Base-by-base conservation (phyloP, 2,329 filamentous ascomycete species). In the Fusarium beomiforme region DNA sequence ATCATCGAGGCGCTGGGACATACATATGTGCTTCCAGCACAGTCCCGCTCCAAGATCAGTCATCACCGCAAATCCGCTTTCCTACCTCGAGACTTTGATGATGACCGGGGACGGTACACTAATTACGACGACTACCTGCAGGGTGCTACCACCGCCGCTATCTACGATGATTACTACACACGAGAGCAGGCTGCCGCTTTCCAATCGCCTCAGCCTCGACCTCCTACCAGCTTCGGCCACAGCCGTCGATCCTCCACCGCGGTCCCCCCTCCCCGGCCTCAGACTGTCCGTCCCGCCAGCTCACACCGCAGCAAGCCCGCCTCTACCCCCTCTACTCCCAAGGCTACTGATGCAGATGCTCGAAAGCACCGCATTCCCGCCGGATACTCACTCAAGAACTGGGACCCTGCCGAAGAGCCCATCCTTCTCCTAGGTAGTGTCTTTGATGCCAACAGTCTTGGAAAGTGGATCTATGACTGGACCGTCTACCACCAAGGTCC, bases 401-500 rank as follows among this genome's bases (percentile, higher is more conserved):
- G 96, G 96, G 96, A 99, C 80, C 95, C 95, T 1, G 91, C 90
- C 31, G 95, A 98, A 85, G 91, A 94, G 75, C 96, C 96, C 55
- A 98, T 99, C 79, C 91, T 98, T 79, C 89, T 99, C 29, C 88
- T 98, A 24, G 96, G 96, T 54, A 97, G 93, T 79, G 96, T 98
- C 61, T 98, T 98, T 78, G 96, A 98, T 79, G 93, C 95, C 78
- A 98, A 98, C 87, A 97, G 94, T 29, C 88, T 99, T 33, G 96
- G 96, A 78, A 98, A 98, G 84, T 99, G 96, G 96, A 97, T 99
- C 78, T 99, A 97, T 83, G 96, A 98, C 86, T 99, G 96, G 96
- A 98, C 96, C 21, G 93, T 98, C 71, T 97, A 93, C 84, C 91
- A 92, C 80, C 91, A 97, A 74, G 93, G 93, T 39, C 89, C 94